A percentile compares a stretch with the other conserved stretches of the same genome.
Conservation (phyloP, 257 asterid genomes). For the Capsicum chinense region DNA sequence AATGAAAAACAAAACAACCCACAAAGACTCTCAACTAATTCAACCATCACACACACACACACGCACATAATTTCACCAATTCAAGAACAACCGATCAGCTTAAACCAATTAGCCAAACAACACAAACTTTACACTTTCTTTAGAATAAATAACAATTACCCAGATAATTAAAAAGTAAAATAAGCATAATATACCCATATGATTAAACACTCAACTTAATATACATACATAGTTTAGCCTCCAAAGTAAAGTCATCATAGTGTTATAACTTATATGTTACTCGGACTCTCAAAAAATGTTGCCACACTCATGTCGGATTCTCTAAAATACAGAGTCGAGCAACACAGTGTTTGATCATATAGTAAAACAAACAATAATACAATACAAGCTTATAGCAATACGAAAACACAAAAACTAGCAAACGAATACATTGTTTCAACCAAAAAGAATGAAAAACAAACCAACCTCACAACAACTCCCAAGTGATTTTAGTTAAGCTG, state of each 20-base stretch:
- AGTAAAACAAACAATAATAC: background rate
- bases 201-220: too few species aligned
- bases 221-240: too few species aligned
- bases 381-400: too few species aligned
- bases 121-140: background rate
- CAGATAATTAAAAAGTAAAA: background rate
- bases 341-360: background rate
- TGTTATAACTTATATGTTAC: too few species aligned
- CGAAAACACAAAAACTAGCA: too few species aligned
- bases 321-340: too few species aligned
- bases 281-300: too few species aligned
- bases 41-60: background rate
- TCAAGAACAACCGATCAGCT: constrained; percentile 5
- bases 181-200: background rate
- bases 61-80: background rate
- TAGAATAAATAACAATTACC: background rate
- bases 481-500: background rate
- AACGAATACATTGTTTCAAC: background rate
- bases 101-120: background rate
- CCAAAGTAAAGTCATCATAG: too few species aligned
- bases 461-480: background rate
- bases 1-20: background rate
- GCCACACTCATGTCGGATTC: too few species aligned
- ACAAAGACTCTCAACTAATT: background rate
- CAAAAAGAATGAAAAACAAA: background rate